Base-by-base conservation (phyloP, 179 eudicot genomes). In the Vitellaria paradoxa region DNA sequence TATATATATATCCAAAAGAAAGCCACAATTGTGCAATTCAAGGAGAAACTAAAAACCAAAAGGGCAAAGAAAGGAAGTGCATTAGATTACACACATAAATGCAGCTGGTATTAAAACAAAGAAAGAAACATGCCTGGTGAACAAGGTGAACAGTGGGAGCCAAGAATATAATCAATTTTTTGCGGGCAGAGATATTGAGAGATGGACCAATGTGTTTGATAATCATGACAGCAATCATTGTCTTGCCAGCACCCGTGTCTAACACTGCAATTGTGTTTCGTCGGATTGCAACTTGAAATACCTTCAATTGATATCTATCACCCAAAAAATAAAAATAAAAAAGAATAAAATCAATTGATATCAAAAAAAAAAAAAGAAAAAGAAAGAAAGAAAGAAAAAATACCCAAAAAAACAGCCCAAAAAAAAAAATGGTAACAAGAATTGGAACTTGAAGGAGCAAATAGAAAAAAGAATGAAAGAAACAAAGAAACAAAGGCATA, bases 121-220 rank as follows among this genome's bases (percentile, higher is more conserved):
- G 6, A 21, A 67, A 53, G n/a, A 30, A 77, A 56, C 26, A 11
- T 82, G 69, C 93, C 91, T 89, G 91, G 55, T 84, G 87, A 65
- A 89, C 89, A 73, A 89, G 89, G 42, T 82, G 85, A 79, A 84
- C 91, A 60, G 93, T 86, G n/a, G 91, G 91, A 65, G 87, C 89
- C 84, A 89, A 81, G 81, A 89, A 89, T 15, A 84, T 49, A 17
- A 90, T 83, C 78, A 84, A 15, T 75, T 80, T 85, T 77, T 81
- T 85, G 0, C 76, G 55, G 68, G 55, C 75, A 59, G 63, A 42
- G 64, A 17, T 47, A 30, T 26, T 70, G 50, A 83, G 37, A 59
- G 84, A 71, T 46, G 74, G 77, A 69, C 82, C 87, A 63, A 90
- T 65, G 64, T 83, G 84, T 60, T 82, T 88, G 37, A 90, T 90